phyloP scores from a whole-genome alignment of 1,139 yeast genomes.

The Pichia sp. region DNA sequence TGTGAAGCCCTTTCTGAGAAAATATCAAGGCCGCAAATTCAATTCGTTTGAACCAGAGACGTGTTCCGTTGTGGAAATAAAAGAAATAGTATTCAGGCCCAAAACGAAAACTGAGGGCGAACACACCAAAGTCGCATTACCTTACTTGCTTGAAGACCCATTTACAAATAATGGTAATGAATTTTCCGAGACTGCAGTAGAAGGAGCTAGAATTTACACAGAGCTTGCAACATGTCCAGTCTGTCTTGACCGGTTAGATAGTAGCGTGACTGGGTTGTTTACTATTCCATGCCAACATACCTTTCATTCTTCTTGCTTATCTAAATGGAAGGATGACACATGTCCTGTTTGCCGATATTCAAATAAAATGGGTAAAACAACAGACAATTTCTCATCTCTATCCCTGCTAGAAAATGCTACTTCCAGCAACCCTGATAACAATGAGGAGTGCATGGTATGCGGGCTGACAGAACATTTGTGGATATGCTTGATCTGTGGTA shows the following conservation, averaged over 20 bases:
- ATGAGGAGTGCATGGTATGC: slow-evolving; percentile 47
- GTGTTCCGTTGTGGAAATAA: slow-evolving; percentile 72
- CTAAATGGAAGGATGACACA: slow-evolving; percentile 86
- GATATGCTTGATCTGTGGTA: slow-evolving; percentile 90
- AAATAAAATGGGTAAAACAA: slow-evolving; percentile 23
- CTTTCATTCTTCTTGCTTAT: slow-evolving; percentile 83
- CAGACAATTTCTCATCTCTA: background rate
- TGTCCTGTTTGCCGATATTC: slow-evolving; percentile 93
- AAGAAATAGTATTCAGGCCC: slow-evolving; percentile 47
- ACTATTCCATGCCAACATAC: slow-evolving; percentile 94
- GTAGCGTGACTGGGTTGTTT: slow-evolving; percentile 71
- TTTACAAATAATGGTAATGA: slow-evolving; percentile 38
- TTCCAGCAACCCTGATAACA: slow-evolving; percentile 13
- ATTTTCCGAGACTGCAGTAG: background rate
- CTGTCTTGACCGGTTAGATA: slow-evolving; percentile 85
- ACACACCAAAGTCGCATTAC: slow-evolving; percentile 36
- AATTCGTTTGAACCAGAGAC: slow-evolving; percentile 86
- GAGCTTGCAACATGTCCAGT: slow-evolving; percentile 95
- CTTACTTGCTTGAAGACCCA: slow-evolving; percentile 71
- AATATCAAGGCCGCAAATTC: slow-evolving; percentile 70
- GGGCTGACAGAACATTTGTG: slow-evolving; percentile 65
- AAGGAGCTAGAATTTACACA: slow-evolving; percentile 21
- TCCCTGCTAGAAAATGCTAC: background rate
- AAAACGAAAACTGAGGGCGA: slow-evolving; percentile 25
- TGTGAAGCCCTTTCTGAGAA: slow-evolving; percentile 61